Evolutionary conservation across 306 rosid species (phyloP).

Genomic region (Herpetospermum pedunculosum): DNA sequence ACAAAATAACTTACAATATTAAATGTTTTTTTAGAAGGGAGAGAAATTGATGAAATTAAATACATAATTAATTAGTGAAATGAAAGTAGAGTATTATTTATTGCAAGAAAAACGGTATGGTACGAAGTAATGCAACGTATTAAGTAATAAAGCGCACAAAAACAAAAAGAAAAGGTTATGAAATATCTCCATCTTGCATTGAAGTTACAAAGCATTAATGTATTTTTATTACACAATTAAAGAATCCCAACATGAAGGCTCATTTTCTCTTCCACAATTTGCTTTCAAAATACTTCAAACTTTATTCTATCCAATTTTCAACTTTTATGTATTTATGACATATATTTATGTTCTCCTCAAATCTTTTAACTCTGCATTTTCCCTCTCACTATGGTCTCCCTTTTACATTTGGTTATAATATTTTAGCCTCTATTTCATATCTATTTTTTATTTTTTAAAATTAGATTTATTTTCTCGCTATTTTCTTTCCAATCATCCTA

Average conservation of each 20-base stretch:
- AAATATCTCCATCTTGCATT: conserved; percentile 3
- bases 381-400: too few species aligned
- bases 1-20: too few species aligned
- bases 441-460: too few species aligned
- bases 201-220: neutral
- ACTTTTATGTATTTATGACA: too few species aligned
- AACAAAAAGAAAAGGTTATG: neutral
- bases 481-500: too few species aligned
- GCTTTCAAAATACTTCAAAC: neutral
- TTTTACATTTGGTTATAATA: too few species aligned
- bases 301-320: neutral
- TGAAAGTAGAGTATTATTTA: neutral
- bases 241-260: neutral
- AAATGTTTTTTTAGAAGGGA: too few species aligned
- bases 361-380: too few species aligned
- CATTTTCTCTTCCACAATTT: neutral
- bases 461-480: too few species aligned
- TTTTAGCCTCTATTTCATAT: too few species aligned
- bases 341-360: too few species aligned
- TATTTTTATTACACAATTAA: neutral
- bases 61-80: neutral
- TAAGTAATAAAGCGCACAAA: neutral
- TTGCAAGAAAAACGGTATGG: neutral
- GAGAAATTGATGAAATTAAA: neutral
- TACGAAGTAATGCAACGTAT: neutral